Base-by-base conservation (phyloP, 1,284 basidiomycete species). In the Cystobasidium slooffiae region DNA sequence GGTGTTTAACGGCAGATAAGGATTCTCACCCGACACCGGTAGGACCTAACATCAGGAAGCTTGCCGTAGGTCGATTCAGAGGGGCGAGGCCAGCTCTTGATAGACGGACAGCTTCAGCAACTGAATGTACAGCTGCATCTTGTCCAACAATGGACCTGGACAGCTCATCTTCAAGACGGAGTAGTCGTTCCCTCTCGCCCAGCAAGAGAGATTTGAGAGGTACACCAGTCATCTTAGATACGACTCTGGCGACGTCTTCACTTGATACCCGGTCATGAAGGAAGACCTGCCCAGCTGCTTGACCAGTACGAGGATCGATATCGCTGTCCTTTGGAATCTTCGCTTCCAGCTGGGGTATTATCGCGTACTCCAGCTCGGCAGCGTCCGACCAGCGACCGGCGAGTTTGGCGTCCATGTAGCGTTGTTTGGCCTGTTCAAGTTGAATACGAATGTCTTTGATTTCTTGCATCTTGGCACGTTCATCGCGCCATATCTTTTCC, bases 21-120 rank as follows among this genome's bases (percentile, higher is more conserved):
- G 37, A 39, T 6, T 0, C 20, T 24, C 92, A 92, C 37, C 91
- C 91, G 0, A 92, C 90, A 47, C 92, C 94, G 0, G 94, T 96
- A 0, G 92, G 91, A 16, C 86, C 94, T 52, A 95, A 84, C 86
- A 97, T 93, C 61, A 97, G 84, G 87, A 97, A 95, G 0, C 91
- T 93, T 1, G 94, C 93, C 8, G 97, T 88, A 0, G 95, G 94
- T 8, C 93, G 85, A 77, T 90, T 92, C 0, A 92, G 90, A 0
- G 90, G 88, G 81, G 95, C 91, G 10, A 97, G 82, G 0, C 95
- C 94, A 0, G 94, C 93, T 58, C 94, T 88, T 39, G 92, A 95
- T 63, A 97, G 90, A 10, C 93, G 88, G 31, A 97, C 91, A 14
- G 94, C 92, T 78, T 96, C 91, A 73, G 90, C 89, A 77, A 97